Percentiles rank a stretch among this genome's conserved stretches.
phyloP scores from a whole-genome alignment of 371 early-diverging fungal species.

The Mucor lusitanicus region DNA sequence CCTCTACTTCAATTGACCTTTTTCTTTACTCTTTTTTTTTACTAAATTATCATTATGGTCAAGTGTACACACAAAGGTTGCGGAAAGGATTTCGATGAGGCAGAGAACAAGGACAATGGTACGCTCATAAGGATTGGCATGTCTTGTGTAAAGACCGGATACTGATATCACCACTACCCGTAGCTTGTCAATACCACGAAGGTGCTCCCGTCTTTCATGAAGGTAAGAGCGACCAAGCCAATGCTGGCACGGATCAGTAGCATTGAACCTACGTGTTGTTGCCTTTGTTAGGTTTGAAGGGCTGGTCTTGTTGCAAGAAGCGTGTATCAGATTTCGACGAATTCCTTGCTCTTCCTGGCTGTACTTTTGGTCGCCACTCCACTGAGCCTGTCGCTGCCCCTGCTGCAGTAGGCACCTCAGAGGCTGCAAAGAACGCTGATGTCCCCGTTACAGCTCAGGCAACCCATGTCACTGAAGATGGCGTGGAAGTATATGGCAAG shows the following conservation, averaged over 20 bases:
- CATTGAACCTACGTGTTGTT: background rate
- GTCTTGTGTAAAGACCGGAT: background rate
- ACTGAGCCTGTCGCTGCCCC: conserved; percentile 45
- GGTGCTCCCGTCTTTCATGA: conserved; percentile 93
- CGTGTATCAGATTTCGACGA: conserved; percentile 90
- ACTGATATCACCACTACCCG: background rate
- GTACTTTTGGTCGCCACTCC: conserved; percentile 69
- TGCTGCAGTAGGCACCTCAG: conserved; percentile 15
- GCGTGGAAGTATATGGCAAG: conserved; percentile 47
- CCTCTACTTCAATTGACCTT: background rate
- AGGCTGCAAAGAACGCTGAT: conserved; percentile 1
- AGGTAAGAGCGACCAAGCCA: conserved; percentile 34
- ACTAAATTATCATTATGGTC: conserved; percentile 38
- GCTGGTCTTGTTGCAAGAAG: conserved; percentile 95
- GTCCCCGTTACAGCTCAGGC: conserved; percentile 17
- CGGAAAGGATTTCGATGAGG: conserved; percentile 74
- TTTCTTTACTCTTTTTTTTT: conserved; percentile 1
- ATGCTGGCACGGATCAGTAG: background rate
- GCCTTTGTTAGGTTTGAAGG: conserved; percentile 72
- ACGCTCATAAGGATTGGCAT: background rate
- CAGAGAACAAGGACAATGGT: conserved; percentile 68
- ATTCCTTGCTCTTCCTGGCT: conserved; percentile 85
- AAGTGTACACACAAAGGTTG: conserved; percentile 83
- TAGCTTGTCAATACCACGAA: conserved; percentile 77
- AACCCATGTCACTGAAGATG: conserved; percentile 32